These are phyloP conservation scores for Tephrocybe rancida DNA, from an alignment of 768 basidiomycete genomes.

Conservation along the genomic window DNA sequence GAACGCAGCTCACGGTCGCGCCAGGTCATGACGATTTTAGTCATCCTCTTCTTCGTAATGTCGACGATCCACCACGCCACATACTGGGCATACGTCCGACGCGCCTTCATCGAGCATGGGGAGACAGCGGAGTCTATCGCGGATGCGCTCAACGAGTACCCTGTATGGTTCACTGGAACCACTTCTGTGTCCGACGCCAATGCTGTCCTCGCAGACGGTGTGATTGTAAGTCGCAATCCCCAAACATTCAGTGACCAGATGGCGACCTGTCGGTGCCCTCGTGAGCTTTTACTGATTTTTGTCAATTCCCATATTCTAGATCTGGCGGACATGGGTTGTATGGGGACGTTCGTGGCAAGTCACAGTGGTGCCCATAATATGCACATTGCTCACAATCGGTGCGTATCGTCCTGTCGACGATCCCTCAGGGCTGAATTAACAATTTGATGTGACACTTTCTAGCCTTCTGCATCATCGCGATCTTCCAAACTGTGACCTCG, in stretches of 20 bases:
- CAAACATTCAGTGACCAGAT: background rate
- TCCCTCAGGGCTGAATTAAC: background rate
- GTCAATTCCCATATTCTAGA: background rate
- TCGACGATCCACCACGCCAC: constrained; percentile 18
- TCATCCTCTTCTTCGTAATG: constrained; percentile 18
- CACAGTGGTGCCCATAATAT: constrained; percentile 10
- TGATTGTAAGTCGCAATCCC: constrained; percentile 9
- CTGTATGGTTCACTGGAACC: constrained; percentile 15
- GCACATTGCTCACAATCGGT: constrained; percentile 17
- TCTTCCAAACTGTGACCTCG: constrained; percentile 11
- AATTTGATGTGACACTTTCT: background rate
- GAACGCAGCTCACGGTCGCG: constrained; percentile 11
- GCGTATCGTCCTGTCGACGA: background rate
- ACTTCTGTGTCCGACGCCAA: constrained; percentile 18
- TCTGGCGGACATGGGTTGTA: constrained; percentile 18
- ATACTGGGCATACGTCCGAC: constrained; percentile 18
- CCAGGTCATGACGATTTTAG: constrained; percentile 15
- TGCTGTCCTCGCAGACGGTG: constrained; percentile 17
- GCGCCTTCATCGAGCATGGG: constrained; percentile 18
- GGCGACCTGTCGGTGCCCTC: background rate
- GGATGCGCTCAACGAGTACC: constrained; percentile 13
- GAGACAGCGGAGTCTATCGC: constrained; percentile 14
- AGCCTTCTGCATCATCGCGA: constrained; percentile 19
- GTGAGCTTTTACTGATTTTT: background rate
- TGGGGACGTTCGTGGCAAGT: constrained; percentile 15